phyloP scores from a whole-genome alignment of 139 green algal species.

The Auxenochlorella protothecoides region DNA sequence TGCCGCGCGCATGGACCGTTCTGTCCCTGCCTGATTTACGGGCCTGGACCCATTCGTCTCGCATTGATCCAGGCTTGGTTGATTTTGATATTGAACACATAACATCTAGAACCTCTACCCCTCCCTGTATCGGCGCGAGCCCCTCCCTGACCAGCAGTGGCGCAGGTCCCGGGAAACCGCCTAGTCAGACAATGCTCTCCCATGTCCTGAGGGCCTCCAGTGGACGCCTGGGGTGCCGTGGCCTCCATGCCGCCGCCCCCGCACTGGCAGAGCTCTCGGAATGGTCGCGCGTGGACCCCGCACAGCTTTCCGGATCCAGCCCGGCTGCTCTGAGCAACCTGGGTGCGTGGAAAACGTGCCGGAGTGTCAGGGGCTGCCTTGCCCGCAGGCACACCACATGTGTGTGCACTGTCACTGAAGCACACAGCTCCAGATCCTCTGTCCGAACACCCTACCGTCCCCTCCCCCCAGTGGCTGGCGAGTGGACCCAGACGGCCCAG shows the following conservation, averaged over 20 bases:
- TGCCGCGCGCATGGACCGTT: no score
- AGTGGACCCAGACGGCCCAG: slow-evolving; percentile 40
- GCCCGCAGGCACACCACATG: neutral
- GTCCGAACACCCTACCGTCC: neutral
- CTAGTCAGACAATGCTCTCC: no score
- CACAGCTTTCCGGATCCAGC: slow-evolving; percentile 26
- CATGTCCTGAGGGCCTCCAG: no score
- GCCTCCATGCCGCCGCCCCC: neutral
- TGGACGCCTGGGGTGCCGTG: neutral
- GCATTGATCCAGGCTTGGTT: neutral
- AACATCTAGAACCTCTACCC: no score
- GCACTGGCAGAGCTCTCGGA: neutral
- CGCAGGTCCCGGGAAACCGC: neutral
- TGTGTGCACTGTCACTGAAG: neutral
- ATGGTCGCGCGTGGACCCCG: slow-evolving; percentile 57
- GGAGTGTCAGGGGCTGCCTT: neutral
- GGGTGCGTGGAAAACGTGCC: slow-evolving; percentile 23
- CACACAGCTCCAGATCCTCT: neutral
- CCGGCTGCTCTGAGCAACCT: slow-evolving; percentile 49
- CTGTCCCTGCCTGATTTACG: no score
- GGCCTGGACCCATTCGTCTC: no score
- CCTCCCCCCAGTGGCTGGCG: slow-evolving; percentile 46
- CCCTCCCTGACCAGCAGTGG: neutral
- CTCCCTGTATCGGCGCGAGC: no score
- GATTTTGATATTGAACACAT: neutral